Evolutionary conservation across 768 basidiomycete genomes (phyloP).

Genomic region (Peribolospora kevripleyi): DNA sequence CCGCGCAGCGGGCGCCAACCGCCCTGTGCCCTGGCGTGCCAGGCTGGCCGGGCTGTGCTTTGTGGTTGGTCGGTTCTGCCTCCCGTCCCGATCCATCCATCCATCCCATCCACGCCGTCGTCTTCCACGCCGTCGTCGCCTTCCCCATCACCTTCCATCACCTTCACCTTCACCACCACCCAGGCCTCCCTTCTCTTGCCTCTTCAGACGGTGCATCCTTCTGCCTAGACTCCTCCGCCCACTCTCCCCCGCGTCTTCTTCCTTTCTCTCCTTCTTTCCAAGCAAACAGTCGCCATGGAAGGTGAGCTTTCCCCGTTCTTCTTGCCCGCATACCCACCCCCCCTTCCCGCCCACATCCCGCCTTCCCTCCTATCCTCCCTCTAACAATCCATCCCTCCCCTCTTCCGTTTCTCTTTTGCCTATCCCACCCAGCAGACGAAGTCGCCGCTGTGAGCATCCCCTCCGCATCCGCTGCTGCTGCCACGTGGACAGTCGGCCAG

Average conservation of each 20-base stretch:
- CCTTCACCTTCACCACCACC: too few species aligned
- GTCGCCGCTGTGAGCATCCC: conserved; percentile 18
- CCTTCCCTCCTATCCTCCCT: neutral
- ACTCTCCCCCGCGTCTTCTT: neutral
- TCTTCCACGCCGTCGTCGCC: too few species aligned
- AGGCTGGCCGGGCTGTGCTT: too few species aligned
- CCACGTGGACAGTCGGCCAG: neutral
- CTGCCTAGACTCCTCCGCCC: neutral
- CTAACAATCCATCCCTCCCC: neutral
- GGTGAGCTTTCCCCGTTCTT: neutral
- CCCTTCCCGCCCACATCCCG: neutral
- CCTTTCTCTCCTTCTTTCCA: too few species aligned
- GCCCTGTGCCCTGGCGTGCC: too few species aligned
- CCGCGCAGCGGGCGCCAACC: too few species aligned
- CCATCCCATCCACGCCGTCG: too few species aligned
- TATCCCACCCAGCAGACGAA: conserved; percentile 6
- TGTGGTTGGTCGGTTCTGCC: too few species aligned
- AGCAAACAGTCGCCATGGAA: neutral
- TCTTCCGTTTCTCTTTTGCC: neutral
- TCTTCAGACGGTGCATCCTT: too few species aligned
- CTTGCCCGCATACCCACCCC: neutral
- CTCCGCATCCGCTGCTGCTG: conserved; percentile 8
- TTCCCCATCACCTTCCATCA: too few species aligned
- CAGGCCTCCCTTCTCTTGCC: too few species aligned
- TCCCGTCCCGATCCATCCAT: too few species aligned